Conservation (phyloP, 2,329 filamentous ascomycete genomes). For the Nemania abortiva region DNA sequence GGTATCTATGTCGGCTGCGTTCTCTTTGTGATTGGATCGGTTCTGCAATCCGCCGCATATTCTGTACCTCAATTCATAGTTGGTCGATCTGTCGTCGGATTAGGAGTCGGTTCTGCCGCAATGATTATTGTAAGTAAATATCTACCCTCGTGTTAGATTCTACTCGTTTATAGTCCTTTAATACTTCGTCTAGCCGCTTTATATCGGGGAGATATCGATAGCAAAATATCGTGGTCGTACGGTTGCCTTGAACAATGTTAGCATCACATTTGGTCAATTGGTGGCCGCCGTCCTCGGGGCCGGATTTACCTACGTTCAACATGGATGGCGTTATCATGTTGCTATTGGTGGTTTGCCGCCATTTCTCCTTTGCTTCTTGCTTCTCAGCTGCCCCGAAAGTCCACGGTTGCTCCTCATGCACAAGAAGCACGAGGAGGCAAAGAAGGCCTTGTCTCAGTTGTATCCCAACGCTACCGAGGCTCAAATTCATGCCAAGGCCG, state of each 20-base stretch:
- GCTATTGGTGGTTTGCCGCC: conserved; percentile 61
- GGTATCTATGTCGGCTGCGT: conserved; percentile 57
- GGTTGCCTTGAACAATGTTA: conserved; percentile 63
- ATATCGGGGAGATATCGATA: conserved; percentile 64
- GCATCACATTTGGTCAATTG: conserved; percentile 58
- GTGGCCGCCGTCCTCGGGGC: conserved; percentile 58
- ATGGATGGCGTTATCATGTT: conserved; percentile 66
- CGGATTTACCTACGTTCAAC: conserved; percentile 54
- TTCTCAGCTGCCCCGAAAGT: conserved; percentile 62
- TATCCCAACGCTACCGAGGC: conserved; percentile 58
- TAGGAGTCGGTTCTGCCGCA: conserved; percentile 62
- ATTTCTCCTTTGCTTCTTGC: conserved; percentile 56
- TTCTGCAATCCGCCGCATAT: conserved; percentile 53
- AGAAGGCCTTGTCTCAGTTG: conserved; percentile 53
- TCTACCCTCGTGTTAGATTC: background rate
- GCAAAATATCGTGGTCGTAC: conserved; percentile 62
- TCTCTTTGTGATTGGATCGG: conserved; percentile 56
- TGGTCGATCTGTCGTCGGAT: conserved; percentile 61
- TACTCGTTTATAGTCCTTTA: background rate
- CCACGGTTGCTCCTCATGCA: conserved; percentile 61
- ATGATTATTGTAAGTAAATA: conserved; percentile 55
- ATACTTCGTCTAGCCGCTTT: conserved; percentile 43
- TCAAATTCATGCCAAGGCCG: conserved; percentile 60
- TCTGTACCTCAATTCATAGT: conserved; percentile 59
- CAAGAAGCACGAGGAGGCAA: conserved; percentile 55